Conservation (phyloP, 2,329 filamentous ascomycete species). For the Zymoseptoria ardabiliae region DNA sequence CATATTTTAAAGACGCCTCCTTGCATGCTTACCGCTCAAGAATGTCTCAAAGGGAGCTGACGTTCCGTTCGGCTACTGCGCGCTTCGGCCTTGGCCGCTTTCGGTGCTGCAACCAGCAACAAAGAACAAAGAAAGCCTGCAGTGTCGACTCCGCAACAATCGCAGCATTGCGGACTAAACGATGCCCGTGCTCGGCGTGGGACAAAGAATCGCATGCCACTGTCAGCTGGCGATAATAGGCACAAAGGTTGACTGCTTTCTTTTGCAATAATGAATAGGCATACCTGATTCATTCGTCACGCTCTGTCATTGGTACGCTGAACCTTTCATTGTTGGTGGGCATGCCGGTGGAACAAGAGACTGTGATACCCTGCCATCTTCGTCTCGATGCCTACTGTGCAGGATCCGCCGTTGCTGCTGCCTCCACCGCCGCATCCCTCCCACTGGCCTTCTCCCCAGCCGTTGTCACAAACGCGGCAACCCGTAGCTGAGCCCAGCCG, state of each 20-base stretch:
- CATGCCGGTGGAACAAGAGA: conserved; percentile 28
- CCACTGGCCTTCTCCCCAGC: conserved; percentile 8
- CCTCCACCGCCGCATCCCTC: conserved; percentile 9
- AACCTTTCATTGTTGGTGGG: conserved; percentile 26
- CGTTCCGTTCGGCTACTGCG: conserved; percentile 19
- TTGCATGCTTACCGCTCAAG: conserved; percentile 25
- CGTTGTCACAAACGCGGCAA: conserved; percentile 21
- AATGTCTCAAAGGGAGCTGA: conserved; percentile 29
- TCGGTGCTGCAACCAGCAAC: conserved; percentile 26
- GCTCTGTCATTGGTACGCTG: conserved; percentile 23
- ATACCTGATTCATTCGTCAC: conserved; percentile 20
- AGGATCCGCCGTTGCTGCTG: conserved; percentile 17
- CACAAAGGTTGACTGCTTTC: conserved; percentile 25
- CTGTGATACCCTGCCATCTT: conserved; percentile 24
- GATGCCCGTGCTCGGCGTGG: conserved; percentile 25
- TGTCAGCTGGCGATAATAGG: conserved; percentile 26
- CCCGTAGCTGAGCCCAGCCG: conserved; percentile 21
- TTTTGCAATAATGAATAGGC: conserved; percentile 22
- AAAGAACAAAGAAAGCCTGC: conserved; percentile 31
- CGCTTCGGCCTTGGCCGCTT: conserved; percentile 24
- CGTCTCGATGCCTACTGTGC: conserved; percentile 25
- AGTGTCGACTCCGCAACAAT: conserved; percentile 27
- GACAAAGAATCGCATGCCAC: conserved; percentile 30
- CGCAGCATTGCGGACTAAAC: conserved; percentile 21
- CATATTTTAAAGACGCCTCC: conserved; percentile 25